Evolutionary conservation across 2,329 filamentous ascomycete genomes (phyloP), one percentile per base, ranked within the genome.

Genomic region (Ambrosiella beaveri): DNA sequence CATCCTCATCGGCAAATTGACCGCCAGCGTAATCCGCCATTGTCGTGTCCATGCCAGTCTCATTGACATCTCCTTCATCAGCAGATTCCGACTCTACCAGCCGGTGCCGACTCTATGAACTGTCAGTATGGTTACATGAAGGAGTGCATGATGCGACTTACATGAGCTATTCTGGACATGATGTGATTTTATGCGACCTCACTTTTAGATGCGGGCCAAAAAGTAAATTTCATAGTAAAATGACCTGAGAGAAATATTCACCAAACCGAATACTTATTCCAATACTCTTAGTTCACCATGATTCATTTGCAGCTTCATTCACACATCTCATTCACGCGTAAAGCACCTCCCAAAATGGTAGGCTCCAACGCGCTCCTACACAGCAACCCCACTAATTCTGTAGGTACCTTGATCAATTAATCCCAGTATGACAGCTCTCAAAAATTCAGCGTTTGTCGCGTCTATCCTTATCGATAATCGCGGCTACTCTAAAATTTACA

Each of bases 401-500:
- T 27, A 27, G 27, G 27, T 27, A 27, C 27, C 3, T 27, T 27
- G 27, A 27, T n/a, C 39, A 41, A 41, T 41, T 41, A 41, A n/a
- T 41, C 39, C 39, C 11, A n/a, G 39, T 2, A 41, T 51, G 49
- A 1, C 17, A 51, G 11, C 13, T 51, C 13, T 12, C 7, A 27
- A 35, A 9, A 51, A 13, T 13, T 27, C 27, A 27, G 49, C 49
- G 38, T 11, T 27, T 37, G 9, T 7, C 15, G 38, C 52, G 11
- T 2, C 9, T 35, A 41, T 35, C 1, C 2, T 45, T 59, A 64
- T 39, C 69, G 66, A 62, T 70, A 59, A 57, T 27, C 36, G 39
- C 50, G 51, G 50, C 41, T 59, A 37, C 2, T 37, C 19, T 50
- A 56, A 59, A 57, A 19, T 57, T 53, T 17, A 37, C 15, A 39